These are phyloP conservation scores for Pseudozyma sp. DNA, from an alignment of 1,284 basidiomycete genomes.

Conservation along the genomic window DNA sequence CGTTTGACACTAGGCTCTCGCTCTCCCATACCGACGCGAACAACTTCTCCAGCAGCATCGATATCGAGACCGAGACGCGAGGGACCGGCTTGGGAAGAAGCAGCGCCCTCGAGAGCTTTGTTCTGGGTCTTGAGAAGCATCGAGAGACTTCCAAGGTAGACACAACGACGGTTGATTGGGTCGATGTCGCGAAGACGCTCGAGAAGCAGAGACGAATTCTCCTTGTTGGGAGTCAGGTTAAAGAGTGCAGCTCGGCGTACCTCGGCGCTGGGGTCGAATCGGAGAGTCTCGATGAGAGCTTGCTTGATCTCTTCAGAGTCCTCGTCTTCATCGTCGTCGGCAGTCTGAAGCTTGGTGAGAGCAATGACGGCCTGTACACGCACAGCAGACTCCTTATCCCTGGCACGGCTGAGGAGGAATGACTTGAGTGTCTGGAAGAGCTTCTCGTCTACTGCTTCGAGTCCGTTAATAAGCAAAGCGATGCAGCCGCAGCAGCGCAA, in stretches of 20 bases:
- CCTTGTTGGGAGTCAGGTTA: conserved; percentile 79
- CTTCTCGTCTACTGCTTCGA: conserved; percentile 77
- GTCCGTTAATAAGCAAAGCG: conserved; percentile 58
- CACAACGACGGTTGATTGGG: conserved; percentile 80
- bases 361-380: conserved; percentile 87
- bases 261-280: conserved; percentile 81
- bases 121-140: conserved; percentile 40
- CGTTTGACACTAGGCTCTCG: conserved; percentile 84
- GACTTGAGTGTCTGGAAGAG: conserved; percentile 78
- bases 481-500: conserved; percentile 83
- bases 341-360: conserved; percentile 83
- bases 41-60: conserved; percentile 48
- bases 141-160: conserved; percentile 75
- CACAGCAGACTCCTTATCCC: conserved; percentile 86
- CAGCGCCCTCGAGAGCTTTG: conserved; percentile 19
- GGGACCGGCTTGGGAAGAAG: conserved; percentile 33
- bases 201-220: conserved; percentile 77
- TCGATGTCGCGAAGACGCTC: conserved; percentile 88
- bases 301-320: conserved; percentile 76
- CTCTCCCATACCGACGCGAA: conserved; percentile 82
- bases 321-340: conserved; percentile 72
- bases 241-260: conserved; percentile 88
- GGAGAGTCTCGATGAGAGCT: conserved; percentile 79
- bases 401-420: conserved; percentile 80
- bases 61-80: conserved; percentile 56